Evolutionary conservation across 441 rosid species (phyloP).

Genomic region (Flueggea neowawraea): DNA sequence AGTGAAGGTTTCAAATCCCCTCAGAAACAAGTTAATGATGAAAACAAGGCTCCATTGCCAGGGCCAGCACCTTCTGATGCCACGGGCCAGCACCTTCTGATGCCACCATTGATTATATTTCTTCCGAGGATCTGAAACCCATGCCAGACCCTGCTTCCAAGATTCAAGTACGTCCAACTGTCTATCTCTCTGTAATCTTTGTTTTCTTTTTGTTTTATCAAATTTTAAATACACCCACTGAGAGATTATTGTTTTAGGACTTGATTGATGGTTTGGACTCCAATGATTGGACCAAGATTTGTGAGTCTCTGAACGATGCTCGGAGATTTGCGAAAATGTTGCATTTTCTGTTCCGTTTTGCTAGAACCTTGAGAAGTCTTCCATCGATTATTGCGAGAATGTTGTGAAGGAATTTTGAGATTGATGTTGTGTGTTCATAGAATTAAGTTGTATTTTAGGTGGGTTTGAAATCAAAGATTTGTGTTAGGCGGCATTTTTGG

Average conservation of each 20-base stretch:
- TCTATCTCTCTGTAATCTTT: not conserved
- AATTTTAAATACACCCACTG: too few species aligned
- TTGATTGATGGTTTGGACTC: conserved; percentile 67
- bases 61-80: conserved; percentile 27
- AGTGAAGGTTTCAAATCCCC: conserved; percentile 29
- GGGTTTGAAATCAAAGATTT: too few species aligned
- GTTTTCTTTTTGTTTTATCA: conserved; percentile 1
- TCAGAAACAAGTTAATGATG: conserved; percentile 42
- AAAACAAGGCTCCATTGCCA: conserved; percentile 56
- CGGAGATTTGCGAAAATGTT: conserved; percentile 74
- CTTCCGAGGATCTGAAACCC: conserved; percentile 64
- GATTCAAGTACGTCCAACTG: conserved; percentile 43
- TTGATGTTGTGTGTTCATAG: too few species aligned
- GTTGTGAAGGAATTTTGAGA: too few species aligned
- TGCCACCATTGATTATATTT: conserved; percentile 53
- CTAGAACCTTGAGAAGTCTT: too few species aligned
- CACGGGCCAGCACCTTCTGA: conserved; percentile 25
- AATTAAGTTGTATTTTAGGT: too few species aligned
- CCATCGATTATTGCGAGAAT: too few species aligned
- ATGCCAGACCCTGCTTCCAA: conserved; percentile 55
- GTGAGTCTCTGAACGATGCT: conserved; percentile 59
- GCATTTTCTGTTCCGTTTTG: too few species aligned
- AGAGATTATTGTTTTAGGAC: conserved; percentile 26
- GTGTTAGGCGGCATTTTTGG: too few species aligned
- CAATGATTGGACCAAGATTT: conserved; percentile 72